Base-by-base conservation (phyloP, 441 rosid species). In the Manihot esculenta region DNA sequence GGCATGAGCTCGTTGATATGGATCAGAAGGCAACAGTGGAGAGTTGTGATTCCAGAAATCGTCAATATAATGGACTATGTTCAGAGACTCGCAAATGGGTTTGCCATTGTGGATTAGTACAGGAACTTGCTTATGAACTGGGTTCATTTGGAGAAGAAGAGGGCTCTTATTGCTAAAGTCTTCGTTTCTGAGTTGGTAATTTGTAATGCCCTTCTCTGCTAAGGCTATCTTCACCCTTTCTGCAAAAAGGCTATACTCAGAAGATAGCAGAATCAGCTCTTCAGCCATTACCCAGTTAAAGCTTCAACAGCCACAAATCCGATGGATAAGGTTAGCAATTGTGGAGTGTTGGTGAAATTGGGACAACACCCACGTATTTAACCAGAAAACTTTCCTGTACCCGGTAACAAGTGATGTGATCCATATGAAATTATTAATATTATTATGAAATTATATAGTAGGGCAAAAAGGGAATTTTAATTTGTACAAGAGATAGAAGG, bases 21-120 rank as follows among this genome's bases (percentile, higher is more conserved):
- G 64, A 38, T 41, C 27, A 61, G 64, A 61, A n/a, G 64, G 64
- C 49, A 61, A 61, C 49, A 61, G 41, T 9, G 64, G 64, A 61
- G 64, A 38, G 9, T 20, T 61, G 20, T 61, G 48, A 4, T 38
- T 61, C 64, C 64, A 41, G 7, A 61, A 47, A 10, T 61, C 64
- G 20, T 61, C 64, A 38, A 61, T 61, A 11, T 61, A 61, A 10
- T 38, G 48, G 12, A 61, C 48, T 2, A 61, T 41, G 10, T 9
- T n/a, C 64, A 61, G 38, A 5, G 64, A 61, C 9, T 61, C 64
- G 9, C 48, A 61, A 61, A 61, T 61, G 49, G 64, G 64, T 61
- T 20, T 56, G 1, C 38, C 61, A 55, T 55, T 55, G 24, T 55
- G 60, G 60, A 55, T 55, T 15, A 55, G 12, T 3, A 60, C 47